These are phyloP conservation scores for Cyclotella sp. DNA, from an alignment of 108 stramenopile species.

Conservation along the genomic window DNA sequence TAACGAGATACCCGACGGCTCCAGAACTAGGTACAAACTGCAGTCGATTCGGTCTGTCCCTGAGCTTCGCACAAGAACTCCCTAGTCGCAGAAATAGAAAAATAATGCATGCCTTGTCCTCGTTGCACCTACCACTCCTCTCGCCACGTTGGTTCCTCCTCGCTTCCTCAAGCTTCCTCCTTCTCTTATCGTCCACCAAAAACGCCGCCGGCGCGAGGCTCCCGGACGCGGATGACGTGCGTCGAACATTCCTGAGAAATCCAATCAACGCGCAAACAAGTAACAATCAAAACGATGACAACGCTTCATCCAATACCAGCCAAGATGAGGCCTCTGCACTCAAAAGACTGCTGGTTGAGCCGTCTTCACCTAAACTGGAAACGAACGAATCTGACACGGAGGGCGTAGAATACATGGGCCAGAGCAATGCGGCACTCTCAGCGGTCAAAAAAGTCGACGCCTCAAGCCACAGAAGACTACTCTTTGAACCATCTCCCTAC, in stretches of 20 bases:
- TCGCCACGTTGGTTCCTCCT: slow-evolving; percentile 16
- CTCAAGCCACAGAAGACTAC: not conserved
- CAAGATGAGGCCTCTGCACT: too few species aligned
- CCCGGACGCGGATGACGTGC: not conserved
- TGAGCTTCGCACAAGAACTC: too few species aligned
- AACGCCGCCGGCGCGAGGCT: not conserved
- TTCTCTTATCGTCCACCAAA: slow-evolving; percentile 7
- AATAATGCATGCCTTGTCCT: not conserved
- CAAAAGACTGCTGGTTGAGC: too few species aligned
- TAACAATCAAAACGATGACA: not conserved
- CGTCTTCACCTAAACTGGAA: too few species aligned
- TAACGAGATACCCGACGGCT: too few species aligned
- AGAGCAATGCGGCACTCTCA: not conserved
- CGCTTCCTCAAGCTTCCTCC: slow-evolving; percentile 7
- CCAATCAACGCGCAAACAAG: not conserved
- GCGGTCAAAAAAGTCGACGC: not conserved
- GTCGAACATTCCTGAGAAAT: not conserved
- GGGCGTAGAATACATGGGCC: too few species aligned
- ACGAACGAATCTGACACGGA: too few species aligned
- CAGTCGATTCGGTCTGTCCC: too few species aligned
- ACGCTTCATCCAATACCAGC: not conserved
- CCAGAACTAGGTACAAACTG: too few species aligned
- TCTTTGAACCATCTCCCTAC: not conserved
- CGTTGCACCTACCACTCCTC: not conserved
- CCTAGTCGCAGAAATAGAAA: slow-evolving; percentile 2